Evolutionary conservation across 805 yeast species (phyloP).

Genomic region (Henningerozyma blattae): DNA sequence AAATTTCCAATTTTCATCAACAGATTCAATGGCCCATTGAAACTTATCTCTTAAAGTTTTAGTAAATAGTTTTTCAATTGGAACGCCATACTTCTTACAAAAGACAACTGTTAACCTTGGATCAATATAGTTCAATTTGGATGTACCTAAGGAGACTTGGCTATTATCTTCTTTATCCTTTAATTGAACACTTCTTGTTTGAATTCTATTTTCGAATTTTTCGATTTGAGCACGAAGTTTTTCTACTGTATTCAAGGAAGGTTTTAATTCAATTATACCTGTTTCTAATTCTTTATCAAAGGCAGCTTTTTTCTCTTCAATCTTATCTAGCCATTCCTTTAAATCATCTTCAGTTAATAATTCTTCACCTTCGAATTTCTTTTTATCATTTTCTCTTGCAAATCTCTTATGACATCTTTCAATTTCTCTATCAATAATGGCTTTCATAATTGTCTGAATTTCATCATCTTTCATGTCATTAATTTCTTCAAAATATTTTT

Average conservation of each 20-base stretch:
- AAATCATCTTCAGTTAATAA: slow-evolving; percentile 42
- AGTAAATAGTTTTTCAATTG: slow-evolving; percentile 84
- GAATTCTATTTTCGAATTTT: slow-evolving; percentile 58
- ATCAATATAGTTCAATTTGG: slow-evolving; percentile 90
- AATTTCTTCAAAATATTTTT: slow-evolving; percentile 53
- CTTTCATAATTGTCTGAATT: slow-evolving; percentile 43
- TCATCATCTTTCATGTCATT: slow-evolving; percentile 57
- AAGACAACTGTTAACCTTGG: slow-evolving; percentile 86
- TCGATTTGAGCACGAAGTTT: slow-evolving; percentile 63
- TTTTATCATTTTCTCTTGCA: slow-evolving; percentile 66
- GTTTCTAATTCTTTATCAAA: slow-evolving; percentile 47
- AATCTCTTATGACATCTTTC: slow-evolving; percentile 57
- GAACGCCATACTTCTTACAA: slow-evolving; percentile 74
- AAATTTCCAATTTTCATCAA: slow-evolving; percentile 80
- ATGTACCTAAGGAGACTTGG: slow-evolving; percentile 84
- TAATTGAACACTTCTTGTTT: slow-evolving; percentile 57
- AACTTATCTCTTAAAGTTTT: slow-evolving; percentile 88
- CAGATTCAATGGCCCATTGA: slow-evolving; percentile 90
- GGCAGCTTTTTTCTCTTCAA: slow-evolving; percentile 37
- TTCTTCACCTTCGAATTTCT: slow-evolving; percentile 43
- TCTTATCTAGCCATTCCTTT: slow-evolving; percentile 44
- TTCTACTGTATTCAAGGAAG: slow-evolving; percentile 42
- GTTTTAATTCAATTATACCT: slow-evolving; percentile 45
- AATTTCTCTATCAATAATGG: slow-evolving; percentile 50
- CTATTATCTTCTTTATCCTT: slow-evolving; percentile 92